Evolutionary conservation across 768 basidiomycete genomes (phyloP).

Genomic region (Rubroboletus pulcherrimus): DNA sequence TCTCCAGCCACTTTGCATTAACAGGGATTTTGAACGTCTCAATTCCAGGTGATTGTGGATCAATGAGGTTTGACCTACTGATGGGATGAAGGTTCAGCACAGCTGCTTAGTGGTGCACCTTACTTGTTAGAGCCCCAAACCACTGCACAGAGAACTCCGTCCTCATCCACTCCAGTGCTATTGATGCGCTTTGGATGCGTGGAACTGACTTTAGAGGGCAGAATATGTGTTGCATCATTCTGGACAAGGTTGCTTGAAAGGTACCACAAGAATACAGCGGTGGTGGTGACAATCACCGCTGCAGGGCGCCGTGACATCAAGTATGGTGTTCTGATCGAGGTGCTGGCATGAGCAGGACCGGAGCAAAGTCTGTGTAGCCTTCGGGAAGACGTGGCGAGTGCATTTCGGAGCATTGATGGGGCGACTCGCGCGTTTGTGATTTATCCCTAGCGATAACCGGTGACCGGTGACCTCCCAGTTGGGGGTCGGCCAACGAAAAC

Average conservation of each 20-base stretch:
- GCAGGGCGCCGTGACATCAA: conserved; percentile 9
- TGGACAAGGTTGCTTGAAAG: conserved; percentile 31
- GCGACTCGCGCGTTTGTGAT: background rate
- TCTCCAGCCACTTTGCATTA: conserved; percentile 55
- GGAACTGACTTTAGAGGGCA: conserved; percentile 2
- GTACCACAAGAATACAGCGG: conserved; percentile 39
- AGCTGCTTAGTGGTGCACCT: conserved; percentile 13
- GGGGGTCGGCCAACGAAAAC: background rate
- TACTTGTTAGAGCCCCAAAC: conserved; percentile 80
- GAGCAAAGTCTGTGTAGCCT: conserved; percentile 2
- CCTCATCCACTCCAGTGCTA: conserved; percentile 22
- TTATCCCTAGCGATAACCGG: background rate
- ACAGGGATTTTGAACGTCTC: conserved; percentile 49
- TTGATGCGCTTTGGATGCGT: conserved; percentile 9
- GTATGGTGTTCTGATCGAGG: background rate
- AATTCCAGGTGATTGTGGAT: conserved; percentile 35
- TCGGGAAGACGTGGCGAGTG: conserved; percentile 1
- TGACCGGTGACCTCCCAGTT: background rate
- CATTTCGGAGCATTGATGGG: conserved; percentile 13
- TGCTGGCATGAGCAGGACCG: conserved; percentile 1
- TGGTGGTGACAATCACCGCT: conserved; percentile 17
- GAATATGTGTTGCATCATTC: conserved; percentile 30
- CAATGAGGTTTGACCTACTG: conserved; percentile 45
- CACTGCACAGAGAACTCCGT: conserved; percentile 42
- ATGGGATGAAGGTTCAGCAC: background rate